Conservation (phyloP, 192 early-diverging fungal genomes). For the Coemansia furcata region DNA sequence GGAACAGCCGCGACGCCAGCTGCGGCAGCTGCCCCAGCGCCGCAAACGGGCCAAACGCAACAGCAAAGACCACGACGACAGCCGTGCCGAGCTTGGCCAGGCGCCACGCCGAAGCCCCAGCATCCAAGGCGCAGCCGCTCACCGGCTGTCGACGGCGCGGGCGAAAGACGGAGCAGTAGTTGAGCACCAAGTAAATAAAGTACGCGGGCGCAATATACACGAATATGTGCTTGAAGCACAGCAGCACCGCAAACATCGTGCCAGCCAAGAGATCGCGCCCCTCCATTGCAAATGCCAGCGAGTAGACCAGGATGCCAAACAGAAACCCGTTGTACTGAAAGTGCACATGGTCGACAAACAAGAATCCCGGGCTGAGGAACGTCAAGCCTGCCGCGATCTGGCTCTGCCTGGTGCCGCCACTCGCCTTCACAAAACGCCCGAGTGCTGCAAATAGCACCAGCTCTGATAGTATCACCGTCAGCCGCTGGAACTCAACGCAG, state of each 20-base stretch:
- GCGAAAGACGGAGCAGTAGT: conserved; percentile 64
- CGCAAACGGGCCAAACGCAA: conserved; percentile 82
- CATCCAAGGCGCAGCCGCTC: not conserved
- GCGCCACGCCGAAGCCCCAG: conserved; percentile 18
- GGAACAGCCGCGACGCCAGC: conserved; percentile 81
- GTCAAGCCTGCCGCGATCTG: conserved; percentile 58
- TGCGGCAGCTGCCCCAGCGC: conserved; percentile 71
- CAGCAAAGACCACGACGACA: conserved; percentile 67
- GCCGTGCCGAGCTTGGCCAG: conserved; percentile 65
- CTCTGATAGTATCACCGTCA: conserved; percentile 80
- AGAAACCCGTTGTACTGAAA: conserved; percentile 98
- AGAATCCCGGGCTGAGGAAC: conserved; percentile 68
- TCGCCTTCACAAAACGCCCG: conserved; percentile 48
- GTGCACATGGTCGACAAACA: conserved; percentile 94
- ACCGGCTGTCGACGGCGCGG: not conserved
- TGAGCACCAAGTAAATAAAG: conserved; percentile 81
- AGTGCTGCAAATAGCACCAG: conserved; percentile 71
- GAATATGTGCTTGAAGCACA: conserved; percentile 99
- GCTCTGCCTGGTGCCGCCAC: conserved; percentile 16
- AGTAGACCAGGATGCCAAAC: conserved; percentile 82
- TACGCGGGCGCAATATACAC: conserved; percentile 89
- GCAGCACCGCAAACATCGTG: conserved; percentile 76
- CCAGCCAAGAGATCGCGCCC: conserved; percentile 57
- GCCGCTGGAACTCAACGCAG: conserved; percentile 83
- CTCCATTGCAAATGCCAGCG: conserved; percentile 70